Evolutionary conservation across 495 filamentous ascomycete genomes (phyloP).

Genomic region (Penicillium lividum): DNA sequence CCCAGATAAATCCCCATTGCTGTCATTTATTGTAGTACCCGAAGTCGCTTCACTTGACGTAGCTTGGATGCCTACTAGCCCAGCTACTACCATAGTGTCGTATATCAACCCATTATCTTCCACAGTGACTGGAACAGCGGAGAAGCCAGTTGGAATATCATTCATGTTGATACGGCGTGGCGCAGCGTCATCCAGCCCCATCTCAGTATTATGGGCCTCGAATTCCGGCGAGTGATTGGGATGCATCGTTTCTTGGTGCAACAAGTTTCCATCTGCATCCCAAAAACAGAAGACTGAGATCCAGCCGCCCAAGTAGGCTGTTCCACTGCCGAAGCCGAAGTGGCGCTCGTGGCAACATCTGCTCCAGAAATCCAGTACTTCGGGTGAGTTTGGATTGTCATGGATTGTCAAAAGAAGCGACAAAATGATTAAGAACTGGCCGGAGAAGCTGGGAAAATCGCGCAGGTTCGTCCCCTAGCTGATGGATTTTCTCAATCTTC

Average conservation of each 20-base stretch:
- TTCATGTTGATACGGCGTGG: neutral
- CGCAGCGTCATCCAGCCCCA: neutral
- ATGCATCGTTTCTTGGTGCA: slow-evolving; percentile 12
- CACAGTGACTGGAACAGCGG: neutral
- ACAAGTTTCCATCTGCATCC: slow-evolving; percentile 32
- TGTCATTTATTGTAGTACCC: neutral
- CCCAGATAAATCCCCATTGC: neutral
- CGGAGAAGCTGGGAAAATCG: slow-evolving; percentile 22
- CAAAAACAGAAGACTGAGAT: slow-evolving; percentile 53
- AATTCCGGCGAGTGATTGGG: neutral
- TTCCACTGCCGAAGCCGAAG: slow-evolving; percentile 30
- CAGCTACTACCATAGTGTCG: slow-evolving; percentile 34
- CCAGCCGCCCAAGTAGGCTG: slow-evolving; percentile 42
- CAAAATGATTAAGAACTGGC: slow-evolving; percentile 28
- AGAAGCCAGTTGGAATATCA: slow-evolving; percentile 1
- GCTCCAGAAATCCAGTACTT: slow-evolving; percentile 44
- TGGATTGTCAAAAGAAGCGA: slow-evolving; percentile 29
- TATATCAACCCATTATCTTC: slow-evolving; percentile 28
- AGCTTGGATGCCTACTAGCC: slow-evolving; percentile 28
- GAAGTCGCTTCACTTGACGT: slow-evolving; percentile 17
- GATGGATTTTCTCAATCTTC: slow-evolving; percentile 36
- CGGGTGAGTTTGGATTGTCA: neutral
- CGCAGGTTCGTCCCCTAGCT: slow-evolving; percentile 40
- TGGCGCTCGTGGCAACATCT: slow-evolving; percentile 21
- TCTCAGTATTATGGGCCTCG: neutral